Base-by-base conservation (phyloP, 2,329 filamentous ascomycete genomes). In the Penicillium italicum region DNA sequence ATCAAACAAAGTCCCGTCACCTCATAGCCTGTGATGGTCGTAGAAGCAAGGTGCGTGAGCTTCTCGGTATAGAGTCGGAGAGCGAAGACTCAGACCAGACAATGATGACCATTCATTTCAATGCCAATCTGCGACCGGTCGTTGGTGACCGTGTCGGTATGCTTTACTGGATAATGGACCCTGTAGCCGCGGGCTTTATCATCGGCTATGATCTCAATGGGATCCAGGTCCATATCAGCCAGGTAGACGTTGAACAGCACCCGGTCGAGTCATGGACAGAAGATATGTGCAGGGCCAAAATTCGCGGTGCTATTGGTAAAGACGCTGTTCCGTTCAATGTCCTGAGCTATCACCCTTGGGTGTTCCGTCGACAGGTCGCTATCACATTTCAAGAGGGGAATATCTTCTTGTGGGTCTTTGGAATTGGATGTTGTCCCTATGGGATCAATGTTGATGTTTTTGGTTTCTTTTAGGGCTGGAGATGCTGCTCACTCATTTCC, bases 401-500 rank as follows among this genome's bases (percentile, higher is more conserved):
- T 40, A 62, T 76, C 0, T 74, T 77, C 34, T 56, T 77, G 71
- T 76, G 54, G 65, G 66, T 62, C 3, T 31, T 31, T n/a, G 11
- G 2, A 12, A 7, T 22, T 18, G 6, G 10, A 34, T 14, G n/a
- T 18, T 41, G 18, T 20, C n/a, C 5, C 1, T 37, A 1, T n/a
- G 5, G 9, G 1, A 4, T n/a, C 3, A 12, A 34, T n/a, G 4
- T 5, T 22, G 1, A 9, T 48, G 8, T 16, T 28, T 24, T 24
- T 5, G 4, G 5, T 14, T 22, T 33, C 40, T 24, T 8, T 12
- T 14, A 66, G 65, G 16, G 80, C 78, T 4, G 81, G 82, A 20
- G 82, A 84, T 56, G 80, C 81, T 4, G 80, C 79, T 1, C 81
- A 84, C 57, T 80, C 80, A 7, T 80, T 84, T 55, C 79, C 74